Evolutionary conservation across 148 eudicot species (phyloP).

Genomic region (Euryodendron excelsum): DNA sequence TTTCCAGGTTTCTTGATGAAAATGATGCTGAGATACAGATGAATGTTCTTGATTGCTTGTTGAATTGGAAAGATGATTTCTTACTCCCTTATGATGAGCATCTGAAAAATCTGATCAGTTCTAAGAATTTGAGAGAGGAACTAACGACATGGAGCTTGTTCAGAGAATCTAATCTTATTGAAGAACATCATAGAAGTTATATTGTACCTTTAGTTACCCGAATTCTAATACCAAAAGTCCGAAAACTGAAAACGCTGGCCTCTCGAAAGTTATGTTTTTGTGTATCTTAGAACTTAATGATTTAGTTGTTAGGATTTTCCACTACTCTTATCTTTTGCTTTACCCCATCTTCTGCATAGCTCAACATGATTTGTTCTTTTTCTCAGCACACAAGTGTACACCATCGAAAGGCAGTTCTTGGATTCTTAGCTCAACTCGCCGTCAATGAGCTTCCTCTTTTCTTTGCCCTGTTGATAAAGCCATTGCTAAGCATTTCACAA

Average conservation of each 20-base stretch:
- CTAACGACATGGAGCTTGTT: slow-evolving; percentile 89
- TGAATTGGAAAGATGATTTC: slow-evolving; percentile 84
- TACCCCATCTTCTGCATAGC: not conserved
- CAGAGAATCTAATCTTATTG: slow-evolving; percentile 54
- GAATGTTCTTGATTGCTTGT: slow-evolving; percentile 79
- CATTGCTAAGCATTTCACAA: slow-evolving; percentile 40
- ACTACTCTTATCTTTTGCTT: not conserved
- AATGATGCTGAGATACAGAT: slow-evolving; percentile 75
- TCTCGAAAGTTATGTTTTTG: slow-evolving; percentile 65
- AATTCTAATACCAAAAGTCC: slow-evolving; percentile 77
- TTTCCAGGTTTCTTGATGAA: slow-evolving; percentile 78
- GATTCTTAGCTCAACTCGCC: slow-evolving; percentile 70
- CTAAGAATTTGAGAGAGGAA: slow-evolving; percentile 73
- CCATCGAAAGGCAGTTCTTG: slow-evolving; percentile 78
- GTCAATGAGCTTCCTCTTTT: slow-evolving; percentile 79
- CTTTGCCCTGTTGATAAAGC: slow-evolving; percentile 65
- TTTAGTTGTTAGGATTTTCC: not conserved
- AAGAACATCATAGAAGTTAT: slow-evolving; percentile 56
- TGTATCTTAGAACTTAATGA: not conserved
- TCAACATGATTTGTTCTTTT: slow-evolving; percentile 5
- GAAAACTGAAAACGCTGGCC: slow-evolving; percentile 67
- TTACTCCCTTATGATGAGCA: slow-evolving; percentile 65
- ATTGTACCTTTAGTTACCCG: slow-evolving; percentile 67
- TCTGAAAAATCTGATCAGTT: slow-evolving; percentile 68
- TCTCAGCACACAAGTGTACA: slow-evolving; percentile 69